A percentile compares a stretch with the other conserved stretches of the same genome.
phyloP scores from a whole-genome alignment of 2,329 filamentous ascomycete species.

The Pseudogymnoascus sp. region DNA sequence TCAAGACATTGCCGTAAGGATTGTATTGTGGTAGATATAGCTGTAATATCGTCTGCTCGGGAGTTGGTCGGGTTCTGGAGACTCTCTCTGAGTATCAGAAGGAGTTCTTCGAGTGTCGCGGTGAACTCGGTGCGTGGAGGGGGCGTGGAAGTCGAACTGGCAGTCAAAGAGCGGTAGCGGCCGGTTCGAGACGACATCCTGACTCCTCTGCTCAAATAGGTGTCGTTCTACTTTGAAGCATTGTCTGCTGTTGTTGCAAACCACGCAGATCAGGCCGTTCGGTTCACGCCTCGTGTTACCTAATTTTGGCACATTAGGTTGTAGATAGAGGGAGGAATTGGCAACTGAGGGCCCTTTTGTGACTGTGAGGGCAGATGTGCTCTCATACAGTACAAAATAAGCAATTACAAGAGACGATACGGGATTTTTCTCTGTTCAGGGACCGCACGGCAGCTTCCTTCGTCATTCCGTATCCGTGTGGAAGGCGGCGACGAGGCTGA shows the following conservation, averaged over 20 bases:
- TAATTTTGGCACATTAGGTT: not conserved
- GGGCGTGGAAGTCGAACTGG: slow-evolving; percentile 41
- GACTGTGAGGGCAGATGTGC: not conserved
- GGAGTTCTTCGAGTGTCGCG: slow-evolving; percentile 47
- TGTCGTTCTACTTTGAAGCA: not conserved
- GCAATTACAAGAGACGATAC: not conserved
- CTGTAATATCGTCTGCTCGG: not conserved
- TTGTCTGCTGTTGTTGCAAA: not conserved
- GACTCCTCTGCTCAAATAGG: slow-evolving; percentile 10
- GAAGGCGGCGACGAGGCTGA: slow-evolving; percentile 4
- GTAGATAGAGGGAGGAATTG: not conserved
- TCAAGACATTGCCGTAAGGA: slow-evolving; percentile 25
- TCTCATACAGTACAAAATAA: not conserved
- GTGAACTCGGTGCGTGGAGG: slow-evolving; percentile 50
- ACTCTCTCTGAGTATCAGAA: slow-evolving; percentile 24
- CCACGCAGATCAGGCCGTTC: not conserved
- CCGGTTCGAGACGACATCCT: slow-evolving; percentile 45
- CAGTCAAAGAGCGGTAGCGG: slow-evolving; percentile 57
- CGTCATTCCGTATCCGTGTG: slow-evolving; percentile 1
- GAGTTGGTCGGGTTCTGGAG: not conserved
- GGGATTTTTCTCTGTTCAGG: not conserved
- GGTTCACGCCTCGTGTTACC: slow-evolving; percentile 1
- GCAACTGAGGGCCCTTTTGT: not conserved
- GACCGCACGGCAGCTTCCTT: slow-evolving; percentile 1
- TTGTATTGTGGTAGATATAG: slow-evolving; percentile 13